These are phyloP conservation scores for Xerocomus amazonicus DNA, from an alignment of 1,284 basidiomycete species.

Conservation along the genomic window DNA sequence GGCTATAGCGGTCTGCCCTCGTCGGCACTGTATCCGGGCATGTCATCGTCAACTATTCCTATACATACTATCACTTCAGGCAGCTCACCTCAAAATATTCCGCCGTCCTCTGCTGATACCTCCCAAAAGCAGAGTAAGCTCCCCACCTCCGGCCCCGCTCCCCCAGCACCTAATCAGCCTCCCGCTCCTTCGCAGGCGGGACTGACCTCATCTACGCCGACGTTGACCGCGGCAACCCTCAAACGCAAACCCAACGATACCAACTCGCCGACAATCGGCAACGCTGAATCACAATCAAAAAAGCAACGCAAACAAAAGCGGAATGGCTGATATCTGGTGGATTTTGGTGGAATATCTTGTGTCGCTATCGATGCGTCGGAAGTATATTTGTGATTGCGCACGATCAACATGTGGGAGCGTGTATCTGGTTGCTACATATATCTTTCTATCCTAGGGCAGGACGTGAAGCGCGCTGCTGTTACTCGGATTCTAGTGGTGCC, in stretches of 20 bases:
- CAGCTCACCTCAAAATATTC: conserved; percentile 47
- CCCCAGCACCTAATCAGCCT: conserved; percentile 38
- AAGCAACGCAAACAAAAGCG: conserved; percentile 45
- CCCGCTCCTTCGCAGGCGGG: conserved; percentile 41
- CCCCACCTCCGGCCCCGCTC: conserved; percentile 43
- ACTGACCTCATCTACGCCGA: conserved; percentile 45
- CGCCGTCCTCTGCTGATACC: conserved; percentile 43
- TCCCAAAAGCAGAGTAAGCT: conserved; percentile 54
- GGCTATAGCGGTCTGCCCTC: conserved; percentile 28
- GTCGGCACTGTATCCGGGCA: conserved; percentile 47
- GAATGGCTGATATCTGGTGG: conserved; percentile 33
- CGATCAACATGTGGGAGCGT: conserved; percentile 11
- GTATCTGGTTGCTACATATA: conserved; percentile 31
- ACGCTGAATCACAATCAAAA: conserved; percentile 45
- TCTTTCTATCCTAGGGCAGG: conserved; percentile 31
- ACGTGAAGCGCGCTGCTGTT: conserved; percentile 27
- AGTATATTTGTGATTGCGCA: conserved; percentile 31
- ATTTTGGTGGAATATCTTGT: conserved; percentile 30
- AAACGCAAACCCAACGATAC: conserved; percentile 62
- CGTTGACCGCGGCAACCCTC: conserved; percentile 50
- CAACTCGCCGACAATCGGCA: conserved; percentile 49
- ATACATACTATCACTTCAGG: conserved; percentile 33
- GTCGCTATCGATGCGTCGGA: conserved; percentile 25
- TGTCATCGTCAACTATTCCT: conserved; percentile 38
- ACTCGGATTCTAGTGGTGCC: conserved; percentile 30